Evolutionary conservation across 805 yeast genomes (phyloP).

Genomic region (Vanderwaltozyma tropicalis): DNA sequence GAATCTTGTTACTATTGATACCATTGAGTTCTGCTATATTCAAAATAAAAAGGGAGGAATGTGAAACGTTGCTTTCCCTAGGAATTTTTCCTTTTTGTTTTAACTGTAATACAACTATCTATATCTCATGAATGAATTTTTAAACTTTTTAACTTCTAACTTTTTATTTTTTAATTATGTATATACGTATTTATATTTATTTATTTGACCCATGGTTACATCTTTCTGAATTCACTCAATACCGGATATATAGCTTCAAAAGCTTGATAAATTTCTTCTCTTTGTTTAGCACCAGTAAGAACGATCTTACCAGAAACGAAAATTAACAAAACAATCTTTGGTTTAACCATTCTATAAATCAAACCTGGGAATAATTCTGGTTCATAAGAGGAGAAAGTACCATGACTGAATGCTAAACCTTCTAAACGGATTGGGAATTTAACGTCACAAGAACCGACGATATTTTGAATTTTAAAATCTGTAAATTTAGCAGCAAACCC

Average conservation of each 20-base stretch:
- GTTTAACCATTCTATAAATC: constrained; percentile 98
- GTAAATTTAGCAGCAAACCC: constrained; percentile 97
- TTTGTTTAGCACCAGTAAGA: constrained; percentile 95
- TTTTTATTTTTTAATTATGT: not conserved
- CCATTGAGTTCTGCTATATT: too few species aligned
- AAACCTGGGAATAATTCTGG: constrained; percentile 97
- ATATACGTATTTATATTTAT: not conserved
- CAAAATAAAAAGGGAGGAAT: too few species aligned
- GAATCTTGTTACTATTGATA: too few species aligned
- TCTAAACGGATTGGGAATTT: constrained; percentile 95
- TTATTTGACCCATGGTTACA: constrained; percentile 16
- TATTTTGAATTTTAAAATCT: constrained; percentile 95
- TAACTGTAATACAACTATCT: too few species aligned
- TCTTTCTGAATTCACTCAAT: constrained; percentile 90
- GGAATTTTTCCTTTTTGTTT: too few species aligned
- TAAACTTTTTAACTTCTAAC: too few species aligned
- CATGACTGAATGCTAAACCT: constrained; percentile 96
- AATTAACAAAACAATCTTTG: constrained; percentile 89
- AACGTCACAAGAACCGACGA: constrained; percentile 97
- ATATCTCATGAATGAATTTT: too few species aligned
- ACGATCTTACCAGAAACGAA: constrained; percentile 97
- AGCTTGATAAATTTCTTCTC: constrained; percentile 97
- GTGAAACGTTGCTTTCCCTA: too few species aligned
- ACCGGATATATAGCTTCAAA: constrained; percentile 98
- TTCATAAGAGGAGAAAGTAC: constrained; percentile 96